A percentile compares a stretch with the other conserved stretches of the same genome.
Conservation (phyloP, 495 filamentous ascomycete genomes). For the Chlorociboria aeruginascens region DNA sequence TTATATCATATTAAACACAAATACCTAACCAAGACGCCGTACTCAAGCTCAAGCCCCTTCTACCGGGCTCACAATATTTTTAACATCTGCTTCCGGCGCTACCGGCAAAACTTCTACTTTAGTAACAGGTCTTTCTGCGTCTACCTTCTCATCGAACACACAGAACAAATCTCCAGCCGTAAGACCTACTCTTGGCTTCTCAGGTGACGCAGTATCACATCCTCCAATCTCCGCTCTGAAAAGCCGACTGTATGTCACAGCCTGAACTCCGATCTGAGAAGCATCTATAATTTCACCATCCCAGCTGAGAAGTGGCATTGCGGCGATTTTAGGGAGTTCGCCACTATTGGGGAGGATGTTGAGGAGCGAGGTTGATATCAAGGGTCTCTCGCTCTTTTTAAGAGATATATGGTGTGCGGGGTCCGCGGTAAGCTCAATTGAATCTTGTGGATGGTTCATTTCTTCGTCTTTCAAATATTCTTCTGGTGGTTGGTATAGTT, state of each 20-base stretch:
- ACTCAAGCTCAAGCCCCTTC: too few species aligned
- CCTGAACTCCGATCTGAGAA: constrained; percentile 1
- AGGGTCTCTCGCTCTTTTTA: constrained; percentile 10
- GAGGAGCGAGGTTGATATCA: constrained; percentile 10
- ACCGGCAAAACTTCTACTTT: too few species aligned
- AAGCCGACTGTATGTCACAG: constrained; percentile 3
- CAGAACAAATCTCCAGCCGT: constrained; percentile 16
- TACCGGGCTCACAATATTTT: too few species aligned
- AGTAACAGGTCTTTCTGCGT: background rate
- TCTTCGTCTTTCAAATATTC: constrained; percentile 35
- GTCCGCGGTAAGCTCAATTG: constrained; percentile 15
- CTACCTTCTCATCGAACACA: constrained; percentile 1
- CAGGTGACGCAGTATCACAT: background rate
- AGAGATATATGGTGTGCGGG: constrained; percentile 11
- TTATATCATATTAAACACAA: too few species aligned
- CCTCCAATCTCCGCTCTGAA: constrained; percentile 17
- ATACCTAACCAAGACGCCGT: too few species aligned
- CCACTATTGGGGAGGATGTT: constrained; percentile 12
- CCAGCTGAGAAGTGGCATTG: constrained; percentile 15
- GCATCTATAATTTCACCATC: constrained; percentile 6
- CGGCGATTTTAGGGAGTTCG: constrained; percentile 5
- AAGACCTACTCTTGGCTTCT: background rate
- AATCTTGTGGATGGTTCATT: background rate
- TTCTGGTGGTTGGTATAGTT: constrained; percentile 58
- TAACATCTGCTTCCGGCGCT: too few species aligned